phyloP scores from a whole-genome alignment of 331 rosid species.

The Cydonia oblonga region DNA sequence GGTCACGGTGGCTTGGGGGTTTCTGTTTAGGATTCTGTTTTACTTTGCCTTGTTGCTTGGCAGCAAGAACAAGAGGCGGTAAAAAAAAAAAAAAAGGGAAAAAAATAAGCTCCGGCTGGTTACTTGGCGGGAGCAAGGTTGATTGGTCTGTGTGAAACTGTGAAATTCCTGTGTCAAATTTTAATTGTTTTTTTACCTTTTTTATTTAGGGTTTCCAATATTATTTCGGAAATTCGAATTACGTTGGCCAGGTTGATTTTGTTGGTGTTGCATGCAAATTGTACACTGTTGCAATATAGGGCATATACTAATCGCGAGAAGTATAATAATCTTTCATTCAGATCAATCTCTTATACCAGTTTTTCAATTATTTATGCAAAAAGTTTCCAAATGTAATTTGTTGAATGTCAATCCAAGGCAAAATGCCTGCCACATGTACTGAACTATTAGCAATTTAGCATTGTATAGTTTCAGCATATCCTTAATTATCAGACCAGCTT shows the following conservation, averaged over 20 bases:
- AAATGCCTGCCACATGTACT: too few relatives aligned
- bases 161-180: background rate
- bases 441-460: too few relatives aligned
- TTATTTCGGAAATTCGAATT: background rate
- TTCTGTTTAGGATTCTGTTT: constrained; percentile 73
- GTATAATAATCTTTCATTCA: background rate
- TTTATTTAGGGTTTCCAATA: background rate
- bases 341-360: background rate
- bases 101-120: background rate
- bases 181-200: background rate
- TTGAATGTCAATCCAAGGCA: too few relatives aligned
- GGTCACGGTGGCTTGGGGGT: constrained; percentile 91
- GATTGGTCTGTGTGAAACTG: background rate
- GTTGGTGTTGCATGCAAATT: background rate
- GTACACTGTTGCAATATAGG: background rate
- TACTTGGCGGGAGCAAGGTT: background rate
- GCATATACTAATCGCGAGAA: background rate
- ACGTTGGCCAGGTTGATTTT: background rate
- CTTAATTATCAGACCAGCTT: too few relatives aligned
- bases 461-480: too few relatives aligned
- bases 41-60: constrained; percentile 58
- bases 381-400: too few relatives aligned
- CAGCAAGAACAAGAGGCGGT: constrained; percentile 88
- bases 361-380: too few relatives aligned
- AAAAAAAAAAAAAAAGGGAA: background rate